Evolutionary conservation across 129 eudicot genomes (phyloP).

Genomic region (Gnaphalium uliginosum): DNA sequence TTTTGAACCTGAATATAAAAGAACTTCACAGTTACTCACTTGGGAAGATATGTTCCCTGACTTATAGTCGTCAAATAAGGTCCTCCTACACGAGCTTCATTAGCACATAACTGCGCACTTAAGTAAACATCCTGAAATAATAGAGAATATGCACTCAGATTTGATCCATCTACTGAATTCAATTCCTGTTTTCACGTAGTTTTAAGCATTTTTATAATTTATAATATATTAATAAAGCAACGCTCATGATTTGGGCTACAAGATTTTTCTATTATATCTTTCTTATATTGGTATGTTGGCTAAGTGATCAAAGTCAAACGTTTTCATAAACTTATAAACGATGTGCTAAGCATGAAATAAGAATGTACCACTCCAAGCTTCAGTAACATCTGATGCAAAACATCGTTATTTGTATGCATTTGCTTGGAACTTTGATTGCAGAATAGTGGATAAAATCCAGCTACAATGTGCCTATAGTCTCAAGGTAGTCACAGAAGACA

Average conservation of each 20-base stretch:
- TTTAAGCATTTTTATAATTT: too few relatives aligned
- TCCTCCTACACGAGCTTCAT: constrained; percentile 34
- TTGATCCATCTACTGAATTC: constrained; percentile 7
- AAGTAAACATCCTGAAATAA: constrained; percentile 57
- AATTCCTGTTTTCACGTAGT: not conserved
- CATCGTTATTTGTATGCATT: constrained; percentile 22
- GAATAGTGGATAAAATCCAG: constrained; percentile 48
- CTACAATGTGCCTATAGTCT: constrained; percentile 58
- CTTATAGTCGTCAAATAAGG: constrained; percentile 43
- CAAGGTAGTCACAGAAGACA: constrained; percentile 5
- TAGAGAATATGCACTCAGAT: not conserved
- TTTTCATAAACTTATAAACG: constrained; percentile 4
- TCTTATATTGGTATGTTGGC: not conserved
- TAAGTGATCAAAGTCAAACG: not conserved
- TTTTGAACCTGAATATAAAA: not conserved
- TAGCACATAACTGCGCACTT: constrained; percentile 39
- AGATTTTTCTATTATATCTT: not conserved
- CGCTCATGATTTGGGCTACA: not conserved
- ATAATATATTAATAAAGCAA: not conserved
- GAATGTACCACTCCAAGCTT: constrained; percentile 53
- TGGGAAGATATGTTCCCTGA: constrained; percentile 25
- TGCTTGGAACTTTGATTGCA: constrained; percentile 37
- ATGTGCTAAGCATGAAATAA: not conserved
- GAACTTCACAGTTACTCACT: constrained; percentile 35
- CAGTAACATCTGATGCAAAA: constrained; percentile 39